phyloP scores from a whole-genome alignment of 2,329 filamentous ascomycete species.

The Kalaharituber pfeilii region DNA sequence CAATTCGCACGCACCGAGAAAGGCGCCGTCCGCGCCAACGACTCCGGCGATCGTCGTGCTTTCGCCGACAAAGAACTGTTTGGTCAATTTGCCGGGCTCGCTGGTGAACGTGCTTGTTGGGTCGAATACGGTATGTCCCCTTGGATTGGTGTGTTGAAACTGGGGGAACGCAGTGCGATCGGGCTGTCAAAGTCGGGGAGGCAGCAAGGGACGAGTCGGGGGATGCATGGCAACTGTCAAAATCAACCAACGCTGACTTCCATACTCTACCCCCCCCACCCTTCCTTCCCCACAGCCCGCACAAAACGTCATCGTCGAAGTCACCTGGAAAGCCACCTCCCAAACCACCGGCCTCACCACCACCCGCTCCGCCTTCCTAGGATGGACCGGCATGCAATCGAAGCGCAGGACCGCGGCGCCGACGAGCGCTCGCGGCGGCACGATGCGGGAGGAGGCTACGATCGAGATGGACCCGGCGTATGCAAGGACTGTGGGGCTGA shows the following conservation, averaged over 20 bases:
- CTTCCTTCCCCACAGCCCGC: slow-evolving; percentile 43
- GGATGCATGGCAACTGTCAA: background rate
- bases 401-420: slow-evolving; percentile 42
- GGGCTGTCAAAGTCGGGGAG: background rate
- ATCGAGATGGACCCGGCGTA: slow-evolving; percentile 82
- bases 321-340: slow-evolving; percentile 51
- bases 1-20: background rate
- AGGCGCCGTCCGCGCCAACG: slow-evolving; percentile 24
- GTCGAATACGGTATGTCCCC: slow-evolving; percentile 59
- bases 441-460: slow-evolving; percentile 41
- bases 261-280: background rate
- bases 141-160: background rate
- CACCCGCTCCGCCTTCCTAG: slow-evolving; percentile 59
- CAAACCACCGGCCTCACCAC: slow-evolving; percentile 28
- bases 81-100: slow-evolving; percentile 77
- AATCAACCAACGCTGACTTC: no score
- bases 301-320: slow-evolving; percentile 58
- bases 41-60: slow-evolving; percentile 69
- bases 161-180: background rate
- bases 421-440: background rate
- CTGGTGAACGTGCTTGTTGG: slow-evolving; percentile 73
- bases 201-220: background rate
- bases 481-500: slow-evolving; percentile 56
- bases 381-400: slow-evolving; percentile 97
- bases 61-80: slow-evolving; percentile 77